Evolutionary conservation across 1,284 basidiomycete genomes (phyloP), one percentile per base, ranked within the genome.

Genomic region (Macrocybe sp.): DNA sequence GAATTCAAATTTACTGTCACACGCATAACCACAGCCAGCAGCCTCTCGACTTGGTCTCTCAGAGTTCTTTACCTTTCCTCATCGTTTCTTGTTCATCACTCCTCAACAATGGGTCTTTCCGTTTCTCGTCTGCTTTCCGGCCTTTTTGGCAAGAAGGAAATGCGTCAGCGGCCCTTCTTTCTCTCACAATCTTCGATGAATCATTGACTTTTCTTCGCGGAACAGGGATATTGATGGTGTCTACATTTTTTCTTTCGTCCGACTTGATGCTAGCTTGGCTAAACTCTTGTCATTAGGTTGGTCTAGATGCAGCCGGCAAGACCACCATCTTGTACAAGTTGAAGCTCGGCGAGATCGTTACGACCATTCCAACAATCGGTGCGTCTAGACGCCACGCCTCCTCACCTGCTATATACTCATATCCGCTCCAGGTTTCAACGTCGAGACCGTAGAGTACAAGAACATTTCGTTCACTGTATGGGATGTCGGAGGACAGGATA

Each of bases 381-480:
- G 62, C 64, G 87, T 79, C 58, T 3, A 22, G 22, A 55, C 54
- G 51, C 48, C 45, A 51, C 47, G 45, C 49, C 40, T 46, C 39
- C 41, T 43, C 37, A 37, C 35, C 38, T 36, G 37, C 28, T 28
- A 44, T 53, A 52, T 56, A 51, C 59, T 66, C 52, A 71, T 53
- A 47, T 57, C 49, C 22, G 47, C 33, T 36, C 10, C 51, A 96
- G 93, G 94, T 52, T 97, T 97, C 81, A 97, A 99, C 69, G 96
- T 99, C 60, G 96, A 99, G 76, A 99, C 97, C 22, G 97, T 99
- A 58, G 95, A 96, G 61, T 99, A 99, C 76, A 99, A 98, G 82
- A 99, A 99, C 68, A 96, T 99, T 61, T 97, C 95, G 55, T 99
- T 99, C 81, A 99, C 96, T 58, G 97, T 99, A 38, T 99, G 97